Evolutionary conservation across 371 early-diverging fungal species (phyloP).

Genomic region (Circinella minor): DNA sequence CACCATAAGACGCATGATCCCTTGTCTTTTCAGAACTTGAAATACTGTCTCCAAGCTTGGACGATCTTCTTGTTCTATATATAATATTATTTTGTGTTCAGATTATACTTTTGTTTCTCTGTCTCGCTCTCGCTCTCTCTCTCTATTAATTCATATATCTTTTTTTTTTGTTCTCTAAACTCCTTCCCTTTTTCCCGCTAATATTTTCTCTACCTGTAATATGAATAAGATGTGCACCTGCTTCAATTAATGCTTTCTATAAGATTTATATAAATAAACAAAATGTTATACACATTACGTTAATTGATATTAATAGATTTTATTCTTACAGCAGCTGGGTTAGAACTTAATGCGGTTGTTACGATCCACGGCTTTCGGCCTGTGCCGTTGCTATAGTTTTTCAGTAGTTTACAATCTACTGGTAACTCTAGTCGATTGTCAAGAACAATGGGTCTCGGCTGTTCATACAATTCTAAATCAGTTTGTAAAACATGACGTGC

Average conservation of each 20-base stretch:
- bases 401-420: slow-evolving; percentile 32
- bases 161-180: background rate
- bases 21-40: slow-evolving; percentile 25
- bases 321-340: slow-evolving; percentile 3
- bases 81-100: too few relatives aligned
- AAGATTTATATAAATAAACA: background rate
- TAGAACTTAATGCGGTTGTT: slow-evolving; percentile 11
- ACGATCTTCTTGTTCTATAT: slow-evolving; percentile 4
- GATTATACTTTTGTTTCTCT: too few relatives aligned
- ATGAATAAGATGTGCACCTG: slow-evolving; percentile 51
- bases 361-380: slow-evolving; percentile 42
- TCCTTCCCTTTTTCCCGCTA: background rate
- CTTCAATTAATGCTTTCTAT: slow-evolving; percentile 41
- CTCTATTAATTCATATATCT: too few relatives aligned
- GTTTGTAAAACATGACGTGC: slow-evolving; percentile 29
- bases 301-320: too few relatives aligned
- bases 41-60: slow-evolving; percentile 26
- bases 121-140: too few relatives aligned
- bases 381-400: slow-evolving; percentile 25
- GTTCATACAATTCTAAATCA: slow-evolving; percentile 18
- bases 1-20: slow-evolving; percentile 78
- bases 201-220: slow-evolving; percentile 2
- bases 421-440: slow-evolving; percentile 58
- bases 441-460: slow-evolving; percentile 88
- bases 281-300: too few relatives aligned